These are phyloP conservation scores for Curvularia spicifera DNA, from an alignment of 2,329 filamentous ascomycete genomes.

Conservation along the genomic window DNA sequence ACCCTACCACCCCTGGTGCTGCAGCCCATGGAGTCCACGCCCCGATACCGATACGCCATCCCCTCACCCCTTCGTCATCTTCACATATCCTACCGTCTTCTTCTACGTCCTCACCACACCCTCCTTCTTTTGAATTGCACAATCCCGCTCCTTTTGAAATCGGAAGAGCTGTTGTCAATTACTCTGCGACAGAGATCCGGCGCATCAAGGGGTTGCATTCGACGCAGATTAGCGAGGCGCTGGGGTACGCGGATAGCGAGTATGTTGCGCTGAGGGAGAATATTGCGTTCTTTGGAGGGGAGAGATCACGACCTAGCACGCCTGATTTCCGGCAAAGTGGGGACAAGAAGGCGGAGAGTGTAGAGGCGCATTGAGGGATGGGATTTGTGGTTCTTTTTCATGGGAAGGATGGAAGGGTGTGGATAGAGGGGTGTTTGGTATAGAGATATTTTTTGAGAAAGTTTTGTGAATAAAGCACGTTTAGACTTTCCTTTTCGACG, in stretches of 20 bases:
- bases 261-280: slow-evolving; percentile 91
- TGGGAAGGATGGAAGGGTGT: neutral
- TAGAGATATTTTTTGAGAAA: no score
- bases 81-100: neutral
- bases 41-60: slow-evolving; percentile 28
- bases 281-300: slow-evolving; percentile 71
- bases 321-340: slow-evolving; percentile 34
- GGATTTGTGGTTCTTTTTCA: neutral
- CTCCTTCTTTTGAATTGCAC: slow-evolving; percentile 39
- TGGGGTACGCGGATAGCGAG: slow-evolving; percentile 94
- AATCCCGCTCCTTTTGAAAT: slow-evolving; percentile 67
- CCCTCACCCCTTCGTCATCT: slow-evolving; percentile 13
- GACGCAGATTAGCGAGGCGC: slow-evolving; percentile 75
- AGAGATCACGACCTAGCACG: slow-evolving; percentile 49
- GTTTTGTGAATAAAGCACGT: neutral
- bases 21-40: slow-evolving; percentile 27
- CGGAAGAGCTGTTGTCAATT: slow-evolving; percentile 89
- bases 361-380: slow-evolving; percentile 11
- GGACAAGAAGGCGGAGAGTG: slow-evolving; percentile 10
- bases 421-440: neutral
- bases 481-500: neutral
- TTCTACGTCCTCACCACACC: slow-evolving; percentile 12
- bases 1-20: slow-evolving; percentile 21
- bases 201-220: slow-evolving; percentile 86
- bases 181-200: slow-evolving; percentile 81